Evolutionary conservation across 2,329 filamentous ascomycete genomes (phyloP).

Genomic region (Neofusicoccum laricinum): DNA sequence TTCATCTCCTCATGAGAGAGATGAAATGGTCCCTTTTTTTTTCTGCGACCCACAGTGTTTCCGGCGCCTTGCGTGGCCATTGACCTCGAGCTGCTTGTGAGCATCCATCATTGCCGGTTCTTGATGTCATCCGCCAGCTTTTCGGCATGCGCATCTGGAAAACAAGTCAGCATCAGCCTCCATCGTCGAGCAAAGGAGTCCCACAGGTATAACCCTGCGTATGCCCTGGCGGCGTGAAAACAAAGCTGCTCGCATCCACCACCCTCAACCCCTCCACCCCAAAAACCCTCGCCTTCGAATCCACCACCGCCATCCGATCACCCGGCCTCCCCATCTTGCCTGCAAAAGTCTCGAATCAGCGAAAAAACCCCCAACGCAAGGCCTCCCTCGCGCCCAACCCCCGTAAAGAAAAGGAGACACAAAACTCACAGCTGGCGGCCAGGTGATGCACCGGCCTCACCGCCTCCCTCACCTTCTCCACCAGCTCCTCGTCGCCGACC

Average conservation of each 20-base stretch:
- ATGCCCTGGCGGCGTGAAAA: constrained; percentile 30
- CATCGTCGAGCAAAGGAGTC: background rate
- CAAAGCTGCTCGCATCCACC: constrained; percentile 28
- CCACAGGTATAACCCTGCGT: constrained; percentile 19
- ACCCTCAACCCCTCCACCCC: constrained; percentile 27
- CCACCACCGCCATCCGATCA: constrained; percentile 33
- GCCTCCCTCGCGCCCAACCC: too few species aligned
- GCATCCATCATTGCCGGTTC: background rate
- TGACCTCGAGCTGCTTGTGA: too few species aligned
- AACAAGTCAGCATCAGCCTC: background rate
- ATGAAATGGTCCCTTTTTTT: too few species aligned
- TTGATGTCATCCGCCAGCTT: constrained; percentile 18
- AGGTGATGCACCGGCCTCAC: background rate
- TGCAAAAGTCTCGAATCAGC: background rate
- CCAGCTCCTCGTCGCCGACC: background rate
- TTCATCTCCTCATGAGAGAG: too few species aligned
- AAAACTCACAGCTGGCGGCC: background rate
- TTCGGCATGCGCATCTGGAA: constrained; percentile 14
- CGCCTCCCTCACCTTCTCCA: background rate
- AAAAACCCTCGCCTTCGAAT: constrained; percentile 33
- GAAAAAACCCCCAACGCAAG: background rate
- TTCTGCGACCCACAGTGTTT: too few species aligned
- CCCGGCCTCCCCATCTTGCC: constrained; percentile 25
- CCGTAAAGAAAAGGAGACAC: background rate
- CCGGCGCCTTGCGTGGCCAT: too few species aligned